Evolutionary conservation across 371 early-diverging fungal species (phyloP), one percentile per base, ranked within the genome.

Genomic region (Batkoa obscura): DNA sequence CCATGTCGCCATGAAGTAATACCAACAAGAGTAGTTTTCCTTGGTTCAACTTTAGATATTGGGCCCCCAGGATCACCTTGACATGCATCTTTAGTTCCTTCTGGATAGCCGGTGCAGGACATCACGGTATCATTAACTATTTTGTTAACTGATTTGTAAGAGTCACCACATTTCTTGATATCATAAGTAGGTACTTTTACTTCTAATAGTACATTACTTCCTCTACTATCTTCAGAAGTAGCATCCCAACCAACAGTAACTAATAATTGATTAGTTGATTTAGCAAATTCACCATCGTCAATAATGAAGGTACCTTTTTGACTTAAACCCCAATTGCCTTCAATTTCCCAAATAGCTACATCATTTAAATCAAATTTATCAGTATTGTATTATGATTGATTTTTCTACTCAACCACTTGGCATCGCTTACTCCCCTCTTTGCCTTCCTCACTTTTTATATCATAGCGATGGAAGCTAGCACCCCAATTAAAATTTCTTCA

Each of bases 41-140:
- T 33, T 8, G 2, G 34, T 3, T 43, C 43, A 4, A 30, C 30
- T 6, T 13, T 42, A 31, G 49, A 57, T 2, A 57, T 38, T 1
- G 57, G 57, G 38, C 57, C 57, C 8, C 57, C 57, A 12, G 49
- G 38, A 23, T 57, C 57, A 43, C 57, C 57, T 15, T 48, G 36
- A 38, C 57, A 57, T 2, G 49, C 41, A 32, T 57, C 57, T 38
- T 10, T 46, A 38, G 49, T 50, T 17, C 49, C 57, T 31, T 57
- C 55, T 3, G 55, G 49, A 37, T 30, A 48, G 12, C 57, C 57
- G n/a, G 57, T 50, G 23, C 57, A 57, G 48, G 49, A 38, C 39
- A 39, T 36, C 30, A 39, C 49, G 31, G 5, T 33, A 17, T 35
- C 13, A 38, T 55, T 34, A 2, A 55, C 55, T 3, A 36, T 30